Percentiles rank a stretch among this genome's conserved stretches.
phyloP scores from a whole-genome alignment of 2,329 filamentous ascomycete species.

The Dryadomyces quercus-mongolicae region DNA sequence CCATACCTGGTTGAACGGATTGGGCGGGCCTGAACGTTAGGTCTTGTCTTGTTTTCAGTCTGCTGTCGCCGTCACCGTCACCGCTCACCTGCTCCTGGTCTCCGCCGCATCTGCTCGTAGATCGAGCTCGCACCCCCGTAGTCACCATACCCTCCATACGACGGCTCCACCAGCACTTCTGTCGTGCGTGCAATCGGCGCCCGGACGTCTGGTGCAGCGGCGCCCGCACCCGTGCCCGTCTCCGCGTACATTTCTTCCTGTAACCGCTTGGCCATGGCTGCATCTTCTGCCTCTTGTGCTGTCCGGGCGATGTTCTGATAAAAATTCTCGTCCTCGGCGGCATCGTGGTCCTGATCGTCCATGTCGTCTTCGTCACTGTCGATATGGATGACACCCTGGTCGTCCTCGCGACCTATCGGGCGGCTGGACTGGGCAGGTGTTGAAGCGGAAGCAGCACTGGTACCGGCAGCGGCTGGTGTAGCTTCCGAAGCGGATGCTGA shows the following conservation, averaged over 20 bases:
- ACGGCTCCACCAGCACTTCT: slow-evolving; percentile 76
- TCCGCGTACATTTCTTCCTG: slow-evolving; percentile 78
- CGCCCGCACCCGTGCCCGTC: neutral
- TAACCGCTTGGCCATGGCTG: slow-evolving; percentile 78
- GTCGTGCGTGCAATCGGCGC: slow-evolving; percentile 86
- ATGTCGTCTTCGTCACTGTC: slow-evolving; percentile 59
- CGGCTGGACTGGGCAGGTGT: neutral
- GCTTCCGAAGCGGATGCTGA: neutral
- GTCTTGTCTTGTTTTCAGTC: neutral
- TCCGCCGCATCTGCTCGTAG: slow-evolving; percentile 45
- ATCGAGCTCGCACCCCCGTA: slow-evolving; percentile 42
- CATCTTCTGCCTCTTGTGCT: slow-evolving; percentile 71
- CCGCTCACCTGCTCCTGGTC: slow-evolving; percentile 20
- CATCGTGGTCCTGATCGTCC: slow-evolving; percentile 24
- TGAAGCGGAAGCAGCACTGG: no score
- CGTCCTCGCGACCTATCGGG: slow-evolving; percentile 32
- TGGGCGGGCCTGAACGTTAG: slow-evolving; percentile 9
- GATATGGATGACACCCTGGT: slow-evolving; percentile 56
- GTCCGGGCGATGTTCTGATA: slow-evolving; percentile 29
- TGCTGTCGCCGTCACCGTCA: neutral
- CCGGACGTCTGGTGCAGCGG: slow-evolving; percentile 43
- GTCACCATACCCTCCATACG: slow-evolving; percentile 36
- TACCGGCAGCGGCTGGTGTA: slow-evolving; percentile 4
- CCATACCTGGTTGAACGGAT: slow-evolving; percentile 29
- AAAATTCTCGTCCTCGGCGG: slow-evolving; percentile 11